These are phyloP conservation scores for Dionaea muscipula DNA, from an alignment of 179 eudicot species.

Conservation along the genomic window DNA sequence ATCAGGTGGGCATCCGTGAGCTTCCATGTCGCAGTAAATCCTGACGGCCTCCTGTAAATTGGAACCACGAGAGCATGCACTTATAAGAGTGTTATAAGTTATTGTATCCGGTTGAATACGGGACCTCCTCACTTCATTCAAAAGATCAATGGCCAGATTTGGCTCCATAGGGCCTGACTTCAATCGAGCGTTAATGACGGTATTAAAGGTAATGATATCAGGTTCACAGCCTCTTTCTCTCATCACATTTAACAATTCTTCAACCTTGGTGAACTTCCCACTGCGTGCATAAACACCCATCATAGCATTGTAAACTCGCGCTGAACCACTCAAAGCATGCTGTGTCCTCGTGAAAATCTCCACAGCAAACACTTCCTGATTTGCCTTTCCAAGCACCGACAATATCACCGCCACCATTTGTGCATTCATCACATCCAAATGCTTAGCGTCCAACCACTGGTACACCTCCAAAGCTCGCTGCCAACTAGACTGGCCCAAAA, in stretches of 20 bases:
- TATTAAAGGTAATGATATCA: slow-evolving; percentile 85
- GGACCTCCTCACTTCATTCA: slow-evolving; percentile 64
- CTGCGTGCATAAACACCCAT: slow-evolving; percentile 94
- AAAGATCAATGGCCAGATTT: slow-evolving; percentile 53
- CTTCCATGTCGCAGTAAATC: slow-evolving; percentile 77
- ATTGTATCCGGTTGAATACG: slow-evolving; percentile 80
- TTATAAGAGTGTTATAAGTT: slow-evolving; percentile 87
- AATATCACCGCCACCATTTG: slow-evolving; percentile 79
- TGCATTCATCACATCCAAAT: slow-evolving; percentile 74
- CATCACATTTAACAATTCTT: slow-evolving; percentile 72
- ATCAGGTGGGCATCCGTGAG: slow-evolving; percentile 74
- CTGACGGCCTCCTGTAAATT: slow-evolving; percentile 76
- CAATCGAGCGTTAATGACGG: slow-evolving; percentile 82
- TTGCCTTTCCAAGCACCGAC: slow-evolving; percentile 88
- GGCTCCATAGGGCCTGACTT: slow-evolving; percentile 50
- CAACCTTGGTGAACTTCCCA: slow-evolving; percentile 61
- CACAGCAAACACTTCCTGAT: slow-evolving; percentile 68
- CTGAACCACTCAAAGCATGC: slow-evolving; percentile 51
- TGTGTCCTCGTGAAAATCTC: slow-evolving; percentile 68
- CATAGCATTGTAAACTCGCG: slow-evolving; percentile 93
- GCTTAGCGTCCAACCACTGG: slow-evolving; percentile 79
- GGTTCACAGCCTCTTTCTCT: slow-evolving; percentile 70
- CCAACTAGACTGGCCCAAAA: slow-evolving; percentile 78
- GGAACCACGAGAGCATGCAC: slow-evolving; percentile 89
- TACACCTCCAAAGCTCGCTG: slow-evolving; percentile 81